phyloP scores from a whole-genome alignment of 306 rosid genomes.

The Sicyos edulis region DNA sequence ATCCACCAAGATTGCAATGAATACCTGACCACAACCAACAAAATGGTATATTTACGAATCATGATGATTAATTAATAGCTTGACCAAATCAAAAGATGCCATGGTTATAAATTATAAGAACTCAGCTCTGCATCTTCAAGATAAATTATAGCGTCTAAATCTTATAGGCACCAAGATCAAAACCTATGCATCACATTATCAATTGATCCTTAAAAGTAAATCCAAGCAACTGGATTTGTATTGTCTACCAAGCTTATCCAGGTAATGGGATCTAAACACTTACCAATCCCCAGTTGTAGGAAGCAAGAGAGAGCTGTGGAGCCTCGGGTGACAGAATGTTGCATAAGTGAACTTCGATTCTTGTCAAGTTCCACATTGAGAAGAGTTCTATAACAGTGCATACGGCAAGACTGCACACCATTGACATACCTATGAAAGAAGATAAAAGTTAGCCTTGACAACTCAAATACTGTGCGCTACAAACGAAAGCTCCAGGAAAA shows the following conservation, averaged over 20 bases:
- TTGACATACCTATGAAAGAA: constrained; percentile 53
- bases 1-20: constrained; percentile 85
- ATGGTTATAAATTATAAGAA: too few relatives aligned
- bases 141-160: neutral
- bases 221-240: neutral
- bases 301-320: constrained; percentile 64
- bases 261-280: constrained; percentile 3
- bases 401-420: constrained; percentile 43
- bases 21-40: constrained; percentile 53
- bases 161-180: neutral
- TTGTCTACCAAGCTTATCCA: constrained; percentile 4
- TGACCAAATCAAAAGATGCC: neutral
- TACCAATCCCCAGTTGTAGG: constrained; percentile 84
- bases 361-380: constrained; percentile 98
- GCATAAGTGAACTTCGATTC: constrained; percentile 91
- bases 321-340: constrained; percentile 91
- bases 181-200: neutral
- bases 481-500: neutral
- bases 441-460: constrained; percentile 27
- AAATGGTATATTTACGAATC: neutral
- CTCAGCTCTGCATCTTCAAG: constrained; percentile 11
- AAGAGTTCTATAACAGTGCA: constrained; percentile 74
- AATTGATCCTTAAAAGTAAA: neutral
- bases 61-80: neutral
- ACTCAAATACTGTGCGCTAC: neutral